Conservation (phyloP, 257 asterid genomes). For the Mentha longifolia region DNA sequence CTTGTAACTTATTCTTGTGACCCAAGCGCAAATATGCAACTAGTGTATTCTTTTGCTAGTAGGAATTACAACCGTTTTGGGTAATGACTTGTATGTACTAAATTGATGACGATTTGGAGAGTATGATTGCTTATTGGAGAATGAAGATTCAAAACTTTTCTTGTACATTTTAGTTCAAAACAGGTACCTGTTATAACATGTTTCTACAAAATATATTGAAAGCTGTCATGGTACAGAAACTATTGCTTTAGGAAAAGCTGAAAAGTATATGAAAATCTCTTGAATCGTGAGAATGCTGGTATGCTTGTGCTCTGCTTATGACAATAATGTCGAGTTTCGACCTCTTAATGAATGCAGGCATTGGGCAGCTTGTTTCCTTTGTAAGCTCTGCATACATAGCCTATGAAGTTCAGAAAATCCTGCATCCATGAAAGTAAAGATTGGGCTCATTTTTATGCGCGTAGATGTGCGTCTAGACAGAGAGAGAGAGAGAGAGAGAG, state of each 20-base stretch:
- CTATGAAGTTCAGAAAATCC: conserved; percentile 70
- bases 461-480: neutral
- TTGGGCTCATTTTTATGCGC: neutral
- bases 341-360: conserved; percentile 46
- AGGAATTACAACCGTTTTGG: neutral
- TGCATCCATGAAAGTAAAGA: conserved; percentile 38
- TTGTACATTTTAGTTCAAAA: neutral
- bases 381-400: conserved; percentile 71
- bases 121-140: conserved; percentile 4
- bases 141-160: conserved; percentile 9
- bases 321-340: conserved; percentile 1
- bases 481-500: conserved; percentile 19
- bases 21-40: conserved; percentile 12
- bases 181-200: neutral
- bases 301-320: conserved; percentile 25
- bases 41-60: neutral
- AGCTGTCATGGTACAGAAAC: neutral
- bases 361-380: conserved; percentile 53
- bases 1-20: neutral
- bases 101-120: neutral
- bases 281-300: conserved; percentile 2
- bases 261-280: conserved; percentile 11
- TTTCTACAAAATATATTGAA: neutral
- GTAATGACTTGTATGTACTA: neutral
- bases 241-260: conserved; percentile 6